Base-by-base conservation (phyloP, 1,139 yeast species). In the Yamadazyma atmosphaerica region DNA sequence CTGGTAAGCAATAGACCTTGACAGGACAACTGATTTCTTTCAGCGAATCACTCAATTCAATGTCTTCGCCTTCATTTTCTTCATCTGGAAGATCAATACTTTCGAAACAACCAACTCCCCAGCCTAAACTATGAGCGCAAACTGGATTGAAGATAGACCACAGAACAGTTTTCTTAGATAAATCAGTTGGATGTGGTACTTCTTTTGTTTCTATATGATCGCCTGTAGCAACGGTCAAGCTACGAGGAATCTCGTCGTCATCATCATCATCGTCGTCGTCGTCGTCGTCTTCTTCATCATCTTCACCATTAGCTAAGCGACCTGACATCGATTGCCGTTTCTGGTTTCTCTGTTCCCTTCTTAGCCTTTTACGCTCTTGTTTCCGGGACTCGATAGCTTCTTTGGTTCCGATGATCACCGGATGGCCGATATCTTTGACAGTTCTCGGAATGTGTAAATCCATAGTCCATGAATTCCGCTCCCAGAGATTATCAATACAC, bases 71-170 rank as follows among this genome's bases (percentile, higher is more conserved):
- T 5, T 69, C 77, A 2, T 65, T 65, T 5, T 63, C 53, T 35
- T 55, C 51, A 43, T 74, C 76, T 14, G 79, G 65, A 31, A 80
- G 60, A 13, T 78, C 77, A 29, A 75, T 72, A 44, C 69, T 72
- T 27, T 81, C 81, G 60, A 92, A 94, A 4, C 96, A 83, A 0
- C 98, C 99, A 2, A 88, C 77, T 0, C 96, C 90, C 83, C 96
- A 92, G 0, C 98, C 98, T n/a, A 94, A 74, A 60, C 90, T 97
- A 49, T 90, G 97, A 0, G 98, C 89, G 35, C 95, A 83, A 0
- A 89, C 86, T 0, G 98, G 96, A 40, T 84, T 86, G 54, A 82
- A 83, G 17, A 92, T 73, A 27, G 87, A 86, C 72, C 90, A 90
- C 4, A 85, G 74, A 2, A 85, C 86, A 0, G 83, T 74, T 49